Evolutionary conservation across 352 stramenopile species (phyloP).

Genomic region (Pythium guiyangense): DNA sequence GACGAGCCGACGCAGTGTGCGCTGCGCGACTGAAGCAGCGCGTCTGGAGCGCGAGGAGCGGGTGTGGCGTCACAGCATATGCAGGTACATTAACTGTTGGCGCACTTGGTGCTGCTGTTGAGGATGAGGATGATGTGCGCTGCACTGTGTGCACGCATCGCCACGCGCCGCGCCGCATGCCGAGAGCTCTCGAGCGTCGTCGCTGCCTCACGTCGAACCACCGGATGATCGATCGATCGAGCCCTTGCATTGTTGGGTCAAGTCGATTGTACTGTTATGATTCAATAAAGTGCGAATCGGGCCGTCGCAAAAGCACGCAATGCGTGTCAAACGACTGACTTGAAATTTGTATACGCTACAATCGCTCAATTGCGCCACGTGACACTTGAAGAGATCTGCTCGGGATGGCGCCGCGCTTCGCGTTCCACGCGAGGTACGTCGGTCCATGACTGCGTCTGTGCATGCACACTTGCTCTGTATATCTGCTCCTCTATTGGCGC

Average conservation of each 20-base stretch:
- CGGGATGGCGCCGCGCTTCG: slow-evolving; percentile 44
- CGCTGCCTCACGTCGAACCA: background rate
- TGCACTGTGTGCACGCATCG: slow-evolving; percentile 7
- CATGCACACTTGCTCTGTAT: background rate
- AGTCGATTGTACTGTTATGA: background rate
- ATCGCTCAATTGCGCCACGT: too few species aligned
- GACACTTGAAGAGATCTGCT: too few species aligned
- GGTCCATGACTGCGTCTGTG: too few species aligned
- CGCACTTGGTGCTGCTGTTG: background rate
- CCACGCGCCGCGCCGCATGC: slow-evolving; percentile 12
- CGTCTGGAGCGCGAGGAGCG: background rate
- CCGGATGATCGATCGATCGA: background rate
- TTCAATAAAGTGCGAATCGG: background rate
- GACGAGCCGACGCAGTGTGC: slow-evolving; percentile 3
- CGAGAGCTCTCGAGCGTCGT: background rate
- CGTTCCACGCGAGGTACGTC: slow-evolving; percentile 38
- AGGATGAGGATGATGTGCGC: too few species aligned
- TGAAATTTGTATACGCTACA: too few species aligned
- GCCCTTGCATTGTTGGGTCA: background rate
- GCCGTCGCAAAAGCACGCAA: background rate
- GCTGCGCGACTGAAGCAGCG: slow-evolving; percentile 13
- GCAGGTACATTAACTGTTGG: background rate
- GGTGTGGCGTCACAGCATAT: background rate
- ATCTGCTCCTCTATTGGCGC: background rate
- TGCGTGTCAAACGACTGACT: background rate